Evolutionary conservation across 768 basidiomycete genomes (phyloP), one percentile per base, ranked within the genome.

Genomic region (Botryobasidium botryosum): DNA sequence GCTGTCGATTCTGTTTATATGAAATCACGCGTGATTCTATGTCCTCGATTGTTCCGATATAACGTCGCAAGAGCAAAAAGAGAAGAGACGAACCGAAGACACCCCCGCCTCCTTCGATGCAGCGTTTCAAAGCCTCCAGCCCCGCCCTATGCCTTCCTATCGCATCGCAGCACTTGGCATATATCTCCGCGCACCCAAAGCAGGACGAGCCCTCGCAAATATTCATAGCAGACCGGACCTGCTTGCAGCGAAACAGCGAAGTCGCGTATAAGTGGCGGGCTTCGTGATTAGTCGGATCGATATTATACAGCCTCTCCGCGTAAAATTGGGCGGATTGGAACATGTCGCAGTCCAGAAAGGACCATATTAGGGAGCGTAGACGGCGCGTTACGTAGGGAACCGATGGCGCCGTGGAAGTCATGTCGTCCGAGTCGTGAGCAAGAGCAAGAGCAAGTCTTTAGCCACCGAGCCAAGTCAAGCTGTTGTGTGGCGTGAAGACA

Each of bases 191-290:
- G 58, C 87, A 91, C 5, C 81, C 79, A 12, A 69, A 67, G 51
- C 83, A 86, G 48, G 68, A 69, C 44, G 68, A 63, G 39, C 76
- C 75, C 39, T 74, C 75, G 50, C 86, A 79, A 40, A 84, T 62
- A 56, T 71, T 64, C 28, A 82, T 59, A 4, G 86, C 85, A 10
- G 84, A 81, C 54, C 81, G 76, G 12, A 77, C 71, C 56, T 81
- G 79, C 45, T 70, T 71, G 52, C 75, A 70, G 5, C 68, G 72
- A 35, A 85, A 69, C 51, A 90, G 72, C 17, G 77, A 69, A 35
- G 72, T 77, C 51, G 86, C 84, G 67, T 84, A 83, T 36, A 90
- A 70, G 65, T 85, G 85, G 46, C 82, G 73, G 52, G 84, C 75
- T 56, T 83, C 77, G 58, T 91, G 87, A 60, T 74, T 75, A 25